A percentile compares a stretch with the other conserved stretches of the same genome.
phyloP scores from a whole-genome alignment of 192 early-diverging fungal genomes.

The Chytriomyces sp. region DNA sequence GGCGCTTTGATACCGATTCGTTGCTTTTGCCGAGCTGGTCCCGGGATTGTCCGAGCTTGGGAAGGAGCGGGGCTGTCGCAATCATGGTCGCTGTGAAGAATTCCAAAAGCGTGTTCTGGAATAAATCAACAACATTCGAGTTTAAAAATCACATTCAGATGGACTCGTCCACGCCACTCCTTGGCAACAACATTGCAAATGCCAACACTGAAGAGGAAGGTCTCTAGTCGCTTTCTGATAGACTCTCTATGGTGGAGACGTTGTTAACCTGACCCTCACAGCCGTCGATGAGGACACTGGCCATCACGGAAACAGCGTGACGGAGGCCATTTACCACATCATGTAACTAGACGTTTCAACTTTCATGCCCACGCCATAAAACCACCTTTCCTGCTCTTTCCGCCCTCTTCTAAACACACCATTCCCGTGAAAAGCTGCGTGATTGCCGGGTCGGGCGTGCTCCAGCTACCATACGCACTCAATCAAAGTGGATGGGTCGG shows the following conservation, averaged over 20 bases:
- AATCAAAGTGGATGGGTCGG: constrained; percentile 79
- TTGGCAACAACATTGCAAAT: not conserved
- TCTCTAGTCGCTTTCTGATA: not conserved
- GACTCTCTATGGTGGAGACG: too few relatives aligned
- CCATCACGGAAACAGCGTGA: constrained; percentile 24
- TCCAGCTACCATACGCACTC: constrained; percentile 84
- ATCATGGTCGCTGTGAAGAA: too few relatives aligned
- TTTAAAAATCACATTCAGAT: too few relatives aligned
- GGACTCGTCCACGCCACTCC: constrained; percentile 3
- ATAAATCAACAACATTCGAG: too few relatives aligned
- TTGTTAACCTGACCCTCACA: not conserved
- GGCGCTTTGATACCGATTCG: too few relatives aligned
- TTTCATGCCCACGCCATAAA: not conserved
- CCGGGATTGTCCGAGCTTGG: too few relatives aligned
- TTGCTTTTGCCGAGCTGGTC: too few relatives aligned
- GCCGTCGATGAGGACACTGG: not conserved
- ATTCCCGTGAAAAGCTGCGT: constrained; percentile 55
- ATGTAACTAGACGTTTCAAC: constrained; percentile 25
- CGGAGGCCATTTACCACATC: constrained; percentile 38
- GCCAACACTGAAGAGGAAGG: not conserved
- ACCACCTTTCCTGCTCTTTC: not conserved
- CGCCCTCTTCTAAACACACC: not conserved
- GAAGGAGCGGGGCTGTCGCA: too few relatives aligned
- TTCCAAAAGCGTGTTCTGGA: too few relatives aligned
- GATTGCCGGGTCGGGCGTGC: constrained; percentile 79